phyloP scores from a whole-genome alignment of 192 early-diverging fungal species.

The Coemansia sp. region DNA sequence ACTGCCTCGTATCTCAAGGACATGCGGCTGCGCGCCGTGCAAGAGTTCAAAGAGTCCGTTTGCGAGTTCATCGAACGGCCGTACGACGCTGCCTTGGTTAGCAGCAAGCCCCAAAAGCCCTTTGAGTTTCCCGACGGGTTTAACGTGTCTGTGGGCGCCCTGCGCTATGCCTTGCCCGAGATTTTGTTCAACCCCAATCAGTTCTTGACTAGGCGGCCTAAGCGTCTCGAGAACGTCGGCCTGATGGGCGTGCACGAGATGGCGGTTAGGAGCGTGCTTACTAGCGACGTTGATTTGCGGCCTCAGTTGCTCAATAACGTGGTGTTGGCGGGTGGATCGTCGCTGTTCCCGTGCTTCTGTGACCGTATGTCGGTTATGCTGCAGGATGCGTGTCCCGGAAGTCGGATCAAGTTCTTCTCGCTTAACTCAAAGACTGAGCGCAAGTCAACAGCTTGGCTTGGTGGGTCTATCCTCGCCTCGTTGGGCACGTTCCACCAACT shows the following conservation, averaged over 20 bases:
- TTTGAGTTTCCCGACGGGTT: constrained; percentile 97
- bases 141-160: constrained; percentile 77
- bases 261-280: constrained; percentile 68
- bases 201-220: constrained; percentile 54
- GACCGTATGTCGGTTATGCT: constrained; percentile 68
- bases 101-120: constrained; percentile 72
- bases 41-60: constrained; percentile 94
- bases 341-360: constrained; percentile 82
- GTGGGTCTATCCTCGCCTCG: constrained; percentile 93
- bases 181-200: constrained; percentile 80
- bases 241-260: constrained; percentile 72
- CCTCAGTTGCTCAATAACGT: constrained; percentile 79
- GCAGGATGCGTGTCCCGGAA: constrained; percentile 38
- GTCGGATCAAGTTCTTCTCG: constrained; percentile 81
- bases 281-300: constrained; percentile 88
- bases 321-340: constrained; percentile 89
- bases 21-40: constrained; percentile 74
- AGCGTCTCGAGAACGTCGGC: constrained; percentile 14
- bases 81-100: constrained; percentile 29
- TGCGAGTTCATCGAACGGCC: constrained; percentile 71
- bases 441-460: constrained; percentile 94
- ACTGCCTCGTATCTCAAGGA: constrained; percentile 68
- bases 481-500: constrained; percentile 98
- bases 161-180: constrained; percentile 85
- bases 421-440: constrained; percentile 80